Conservation (phyloP, 1,139 yeast genomes). For the Yamadazyma songkhlaensis region DNA sequence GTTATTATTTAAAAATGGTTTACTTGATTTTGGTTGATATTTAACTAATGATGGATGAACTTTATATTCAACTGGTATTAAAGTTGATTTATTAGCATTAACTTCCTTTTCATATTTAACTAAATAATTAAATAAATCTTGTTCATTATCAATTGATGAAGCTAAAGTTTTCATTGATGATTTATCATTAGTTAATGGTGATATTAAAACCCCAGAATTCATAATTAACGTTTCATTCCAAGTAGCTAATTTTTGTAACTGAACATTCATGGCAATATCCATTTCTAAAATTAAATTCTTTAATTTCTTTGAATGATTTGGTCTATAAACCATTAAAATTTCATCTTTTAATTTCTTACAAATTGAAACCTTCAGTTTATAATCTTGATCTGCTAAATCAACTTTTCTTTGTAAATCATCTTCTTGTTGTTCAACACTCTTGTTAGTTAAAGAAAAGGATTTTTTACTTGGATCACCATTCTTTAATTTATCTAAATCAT, state of each 20-base stretch:
- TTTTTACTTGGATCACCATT: constrained; percentile 77
- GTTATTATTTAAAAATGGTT: constrained; percentile 38
- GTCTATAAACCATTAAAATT: constrained; percentile 70
- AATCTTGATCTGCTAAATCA: constrained; percentile 81
- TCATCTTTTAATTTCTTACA: constrained; percentile 76
- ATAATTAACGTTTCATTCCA: constrained; percentile 80
- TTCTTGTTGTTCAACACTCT: constrained; percentile 85
- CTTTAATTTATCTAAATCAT: constrained; percentile 80
- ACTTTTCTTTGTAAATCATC: constrained; percentile 84
- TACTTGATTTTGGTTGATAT: constrained; percentile 23
- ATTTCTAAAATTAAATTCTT: constrained; percentile 78
- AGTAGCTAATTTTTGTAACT: constrained; percentile 83
- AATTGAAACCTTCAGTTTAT: constrained; percentile 68
- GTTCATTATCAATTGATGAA: constrained; percentile 74
- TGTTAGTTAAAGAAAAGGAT: constrained; percentile 73
- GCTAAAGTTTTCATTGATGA: constrained; percentile 76
- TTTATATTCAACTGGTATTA: constrained; percentile 70
- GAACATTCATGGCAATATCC: constrained; percentile 86
- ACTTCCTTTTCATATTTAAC: constrained; percentile 43
- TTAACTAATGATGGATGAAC: constrained; percentile 69
- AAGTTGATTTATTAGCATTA: constrained; percentile 22
- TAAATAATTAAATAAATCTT: constrained; percentile 72
- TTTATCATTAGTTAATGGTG: constrained; percentile 60
- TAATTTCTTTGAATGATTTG: constrained; percentile 68
- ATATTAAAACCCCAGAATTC: constrained; percentile 79